Base-by-base conservation (phyloP, 257 asterid species). In the Linderniella brevidens region DNA sequence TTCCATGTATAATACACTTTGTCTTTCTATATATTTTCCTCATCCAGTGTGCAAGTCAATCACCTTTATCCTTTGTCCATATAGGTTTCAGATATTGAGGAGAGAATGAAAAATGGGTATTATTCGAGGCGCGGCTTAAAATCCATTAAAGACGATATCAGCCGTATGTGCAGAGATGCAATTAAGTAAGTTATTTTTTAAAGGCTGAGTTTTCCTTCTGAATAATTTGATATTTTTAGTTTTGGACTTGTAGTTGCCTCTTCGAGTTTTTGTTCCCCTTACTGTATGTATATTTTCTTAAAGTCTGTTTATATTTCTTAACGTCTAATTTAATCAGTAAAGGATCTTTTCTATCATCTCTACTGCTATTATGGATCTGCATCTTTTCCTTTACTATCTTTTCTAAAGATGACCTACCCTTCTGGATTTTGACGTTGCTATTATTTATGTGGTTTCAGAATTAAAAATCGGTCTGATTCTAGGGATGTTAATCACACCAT, bases 81-180 rank as follows among this genome's bases (percentile, higher is more conserved):
- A 25, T 2, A 90, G 99, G 93, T 90, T 64, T 69, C 92, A 15
- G 76, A 65, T 56, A 81, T 90, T 52, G 83, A 81, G 65, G 77
- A 77, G 51, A 81, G 74, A 75, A 79, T 90, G 73, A 71, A 60
- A 61, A 81, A 56, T 67, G 99, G 99, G 50, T 79, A 81, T 66
- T 90, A 90, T 66, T 72, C 79, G 13, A 61, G 68, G 29, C 93
- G 87, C 56, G 99, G 99, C 56, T 69, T 85, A 69, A 85, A 64
- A 46, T 68, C 87, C 57, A 55, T 86, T 65, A 90, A 81, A 64
- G 99, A 81, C 42, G 96, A 90, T 67, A 81, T 90, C 52, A 66
- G 92, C 25, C 79, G 79, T 37, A 85, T 90, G 94, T 90, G 99
- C 56, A 71, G 75, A 57, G 94, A 81, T 58, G 98, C 94, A 35